Evolutionary conservation across 2,329 filamentous ascomycete genomes (phyloP).

Genomic region (Fusarium sp.): DNA sequence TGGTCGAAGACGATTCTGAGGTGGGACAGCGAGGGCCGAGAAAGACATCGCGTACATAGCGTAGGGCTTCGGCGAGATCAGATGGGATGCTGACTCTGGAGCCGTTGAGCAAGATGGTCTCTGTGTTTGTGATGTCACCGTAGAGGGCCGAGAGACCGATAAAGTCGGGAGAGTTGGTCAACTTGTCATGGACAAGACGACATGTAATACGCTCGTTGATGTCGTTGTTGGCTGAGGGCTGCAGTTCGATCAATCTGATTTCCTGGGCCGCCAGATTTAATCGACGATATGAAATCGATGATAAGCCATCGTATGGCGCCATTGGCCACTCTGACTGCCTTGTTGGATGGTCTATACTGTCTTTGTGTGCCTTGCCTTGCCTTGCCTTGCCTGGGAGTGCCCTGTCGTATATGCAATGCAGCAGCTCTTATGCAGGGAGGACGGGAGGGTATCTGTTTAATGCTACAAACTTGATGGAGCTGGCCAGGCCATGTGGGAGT

Average conservation of each 20-base stretch:
- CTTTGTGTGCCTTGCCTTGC: background rate
- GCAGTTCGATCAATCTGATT: constrained; percentile 38
- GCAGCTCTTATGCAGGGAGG: constrained; percentile 22
- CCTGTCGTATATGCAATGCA: constrained; percentile 21
- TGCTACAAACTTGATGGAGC: constrained; percentile 5
- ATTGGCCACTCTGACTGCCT: constrained; percentile 16
- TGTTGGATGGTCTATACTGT: constrained; percentile 7
- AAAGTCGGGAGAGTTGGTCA: constrained; percentile 35
- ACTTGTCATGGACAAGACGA: constrained; percentile 35
- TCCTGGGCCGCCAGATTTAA: constrained; percentile 27
- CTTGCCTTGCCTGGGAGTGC: background rate
- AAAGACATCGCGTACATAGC: constrained; percentile 40
- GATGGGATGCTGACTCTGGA: constrained; percentile 27
- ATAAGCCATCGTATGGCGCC: constrained; percentile 31
- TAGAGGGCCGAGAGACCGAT: constrained; percentile 40
- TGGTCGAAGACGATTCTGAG: constrained; percentile 16
- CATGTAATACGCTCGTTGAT: constrained; percentile 37
- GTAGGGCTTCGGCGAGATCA: constrained; percentile 35
- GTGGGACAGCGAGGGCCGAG: constrained; percentile 25
- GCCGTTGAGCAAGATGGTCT: constrained; percentile 33
- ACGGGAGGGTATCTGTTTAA: constrained; percentile 6
- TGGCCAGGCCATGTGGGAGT: constrained; percentile 7
- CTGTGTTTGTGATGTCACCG: constrained; percentile 35
- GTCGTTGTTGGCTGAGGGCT: constrained; percentile 34
- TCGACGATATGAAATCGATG: constrained; percentile 38